Evolutionary conservation across 2,329 filamentous ascomycete genomes (phyloP).

Genomic region (Alternaria arborescens): DNA sequence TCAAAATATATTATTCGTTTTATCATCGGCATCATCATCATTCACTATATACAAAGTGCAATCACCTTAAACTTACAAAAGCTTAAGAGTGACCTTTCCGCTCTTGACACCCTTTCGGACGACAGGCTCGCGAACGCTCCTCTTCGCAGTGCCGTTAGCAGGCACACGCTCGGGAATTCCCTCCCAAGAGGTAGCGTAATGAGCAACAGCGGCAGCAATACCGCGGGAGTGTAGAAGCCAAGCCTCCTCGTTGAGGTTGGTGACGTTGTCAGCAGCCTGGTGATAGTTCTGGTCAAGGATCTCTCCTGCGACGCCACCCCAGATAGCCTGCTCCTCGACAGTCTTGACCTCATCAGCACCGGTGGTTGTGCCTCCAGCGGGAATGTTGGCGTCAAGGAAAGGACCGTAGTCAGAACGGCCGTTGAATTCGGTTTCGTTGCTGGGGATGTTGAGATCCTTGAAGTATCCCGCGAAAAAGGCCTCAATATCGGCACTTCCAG

Average conservation of each 20-base stretch:
- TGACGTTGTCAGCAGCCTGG: slow-evolving; percentile 44
- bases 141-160: slow-evolving; percentile 7
- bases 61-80: neutral
- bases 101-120: neutral
- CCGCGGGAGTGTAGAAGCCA: slow-evolving; percentile 42
- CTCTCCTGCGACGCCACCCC: slow-evolving; percentile 42
- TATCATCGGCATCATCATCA: neutral
- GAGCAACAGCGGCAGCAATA: slow-evolving; percentile 48
- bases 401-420: slow-evolving; percentile 52
- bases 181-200: slow-evolving; percentile 38
- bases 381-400: slow-evolving; percentile 48
- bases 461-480: slow-evolving; percentile 48
- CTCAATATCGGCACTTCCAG: slow-evolving; percentile 45
- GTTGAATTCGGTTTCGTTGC: slow-evolving; percentile 45
- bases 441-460: slow-evolving; percentile 34
- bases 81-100: neutral
- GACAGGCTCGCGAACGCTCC: slow-evolving; percentile 8
- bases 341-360: slow-evolving; percentile 53
- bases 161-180: slow-evolving; percentile 38
- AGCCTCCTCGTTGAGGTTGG: slow-evolving; percentile 44
- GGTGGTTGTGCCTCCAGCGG: slow-evolving; percentile 49
- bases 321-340: slow-evolving; percentile 42
- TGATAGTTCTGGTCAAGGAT: slow-evolving; percentile 41
- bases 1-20: neutral
- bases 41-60: neutral